Conservation (phyloP, 2,329 filamentous ascomycete species). For the Fusarium sp. region DNA sequence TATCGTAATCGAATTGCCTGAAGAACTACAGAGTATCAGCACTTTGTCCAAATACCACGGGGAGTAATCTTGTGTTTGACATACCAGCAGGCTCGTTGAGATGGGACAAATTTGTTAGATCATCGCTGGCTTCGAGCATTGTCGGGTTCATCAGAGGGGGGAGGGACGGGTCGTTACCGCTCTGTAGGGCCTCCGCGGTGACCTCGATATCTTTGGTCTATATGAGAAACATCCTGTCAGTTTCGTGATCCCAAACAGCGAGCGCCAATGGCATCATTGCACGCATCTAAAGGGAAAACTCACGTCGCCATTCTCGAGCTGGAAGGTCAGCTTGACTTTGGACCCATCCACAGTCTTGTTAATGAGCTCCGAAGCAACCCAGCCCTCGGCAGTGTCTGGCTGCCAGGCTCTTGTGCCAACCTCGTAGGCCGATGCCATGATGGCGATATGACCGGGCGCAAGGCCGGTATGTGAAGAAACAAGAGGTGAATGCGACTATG, state of each 20-base stretch:
- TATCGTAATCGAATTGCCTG: conserved; percentile 98
- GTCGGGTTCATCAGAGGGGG: conserved; percentile 97
- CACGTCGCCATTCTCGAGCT: conserved; percentile 93
- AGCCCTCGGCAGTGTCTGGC: conserved; percentile 93
- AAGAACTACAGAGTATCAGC: conserved; percentile 68
- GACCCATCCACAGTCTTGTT: conserved; percentile 84
- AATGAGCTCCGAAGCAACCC: conserved; percentile 94
- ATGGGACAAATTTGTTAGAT: conserved; percentile 96
- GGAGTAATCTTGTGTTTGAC: not conserved
- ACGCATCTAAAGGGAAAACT: not conserved
- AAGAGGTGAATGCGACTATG: conserved; percentile 31
- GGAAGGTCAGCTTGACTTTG: conserved; percentile 87
- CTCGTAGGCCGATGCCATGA: conserved; percentile 94
- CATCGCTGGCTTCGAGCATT: conserved; percentile 98
- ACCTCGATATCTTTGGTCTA: conserved; percentile 80
- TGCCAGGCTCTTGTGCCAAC: conserved; percentile 98
- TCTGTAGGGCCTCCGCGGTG: conserved; percentile 76
- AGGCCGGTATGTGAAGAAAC: conserved; percentile 30
- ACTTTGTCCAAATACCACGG: conserved; percentile 19
- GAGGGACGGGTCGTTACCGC: conserved; percentile 77
- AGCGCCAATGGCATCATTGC: not conserved
- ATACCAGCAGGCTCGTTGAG: conserved; percentile 96
- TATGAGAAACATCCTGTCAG: conserved; percentile 17
- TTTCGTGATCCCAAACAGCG: not conserved
- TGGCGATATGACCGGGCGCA: conserved; percentile 43